These are phyloP conservation scores for Globisporangium iwayamae DNA, from an alignment of 352 stramenopile species.

Conservation along the genomic window DNA sequence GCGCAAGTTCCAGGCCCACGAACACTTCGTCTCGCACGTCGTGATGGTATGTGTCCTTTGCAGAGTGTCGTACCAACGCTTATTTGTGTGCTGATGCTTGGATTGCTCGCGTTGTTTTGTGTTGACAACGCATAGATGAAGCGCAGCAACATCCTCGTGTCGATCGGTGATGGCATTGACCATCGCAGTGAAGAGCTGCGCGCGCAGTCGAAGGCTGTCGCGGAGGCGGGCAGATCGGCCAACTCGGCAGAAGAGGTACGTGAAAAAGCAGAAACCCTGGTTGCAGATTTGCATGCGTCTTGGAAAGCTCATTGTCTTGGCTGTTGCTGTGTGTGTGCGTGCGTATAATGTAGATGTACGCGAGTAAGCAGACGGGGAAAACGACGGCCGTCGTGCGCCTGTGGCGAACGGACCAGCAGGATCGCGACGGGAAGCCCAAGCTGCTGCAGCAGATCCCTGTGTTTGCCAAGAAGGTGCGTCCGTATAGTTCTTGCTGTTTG, in stretches of 20 bases:
- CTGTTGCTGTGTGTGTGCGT: neutral
- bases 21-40: constrained; percentile 85
- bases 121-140: constrained; percentile 57
- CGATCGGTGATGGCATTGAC: constrained; percentile 83
- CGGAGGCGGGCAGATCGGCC: constrained; percentile 57
- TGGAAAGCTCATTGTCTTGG: neutral
- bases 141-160: constrained; percentile 84
- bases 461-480: constrained; percentile 72
- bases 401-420: constrained; percentile 87
- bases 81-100: neutral
- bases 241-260: constrained; percentile 52
- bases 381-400: constrained; percentile 77
- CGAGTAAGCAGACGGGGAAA: constrained; percentile 57
- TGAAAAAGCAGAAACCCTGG: neutral
- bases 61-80: neutral
- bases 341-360: constrained; percentile 46
- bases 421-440: constrained; percentile 82
- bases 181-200: constrained; percentile 70
- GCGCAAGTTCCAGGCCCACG: constrained; percentile 81
- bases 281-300: neutral
- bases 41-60: constrained; percentile 59
- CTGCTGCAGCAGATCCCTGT: constrained; percentile 82
- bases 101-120: neutral
- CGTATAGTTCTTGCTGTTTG: neutral
- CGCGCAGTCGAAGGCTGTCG: constrained; percentile 75